Percentiles rank a stretch among this genome's conserved stretches.
Evolutionary conservation across 257 asterid genomes (phyloP).

Genomic region (Solanum tacnaense): DNA sequence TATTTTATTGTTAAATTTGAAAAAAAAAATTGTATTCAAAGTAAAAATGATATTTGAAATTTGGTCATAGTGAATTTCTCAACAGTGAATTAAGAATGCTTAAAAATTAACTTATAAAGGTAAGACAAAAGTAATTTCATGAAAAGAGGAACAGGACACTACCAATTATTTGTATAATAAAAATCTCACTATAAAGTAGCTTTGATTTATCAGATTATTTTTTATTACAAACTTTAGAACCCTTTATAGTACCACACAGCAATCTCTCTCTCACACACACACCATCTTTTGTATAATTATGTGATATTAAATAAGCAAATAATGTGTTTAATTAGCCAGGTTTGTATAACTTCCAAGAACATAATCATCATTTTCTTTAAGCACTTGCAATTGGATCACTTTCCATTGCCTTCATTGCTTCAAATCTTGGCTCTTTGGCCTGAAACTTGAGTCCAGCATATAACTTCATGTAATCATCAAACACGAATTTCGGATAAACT

Average conservation of each 20-base stretch:
- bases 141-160: neutral
- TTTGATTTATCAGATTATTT: neutral
- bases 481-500: too few species aligned
- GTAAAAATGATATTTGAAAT: too few species aligned
- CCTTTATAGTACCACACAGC: neutral
- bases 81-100: neutral
- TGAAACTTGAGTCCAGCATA: too few species aligned
- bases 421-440: too few species aligned
- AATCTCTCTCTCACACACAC: neutral
- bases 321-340: neutral
- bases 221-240: neutral
- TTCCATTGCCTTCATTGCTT: too few species aligned
- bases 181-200: neutral
- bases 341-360: neutral
- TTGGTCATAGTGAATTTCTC: neutral
- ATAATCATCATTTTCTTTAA: neutral
- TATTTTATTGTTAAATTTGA: too few species aligned
- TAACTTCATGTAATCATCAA: too few species aligned
- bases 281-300: neutral
- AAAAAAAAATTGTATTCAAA: too few species aligned
- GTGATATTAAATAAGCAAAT: neutral
- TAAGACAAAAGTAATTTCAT: neutral
- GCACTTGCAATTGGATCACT: too few species aligned
- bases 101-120: neutral
- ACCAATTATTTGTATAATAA: neutral